A percentile compares a stretch with the other conserved stretches of the same genome.
phyloP scores from a whole-genome alignment of 371 early-diverging fungal species.

The Funneliformis caledonium region DNA sequence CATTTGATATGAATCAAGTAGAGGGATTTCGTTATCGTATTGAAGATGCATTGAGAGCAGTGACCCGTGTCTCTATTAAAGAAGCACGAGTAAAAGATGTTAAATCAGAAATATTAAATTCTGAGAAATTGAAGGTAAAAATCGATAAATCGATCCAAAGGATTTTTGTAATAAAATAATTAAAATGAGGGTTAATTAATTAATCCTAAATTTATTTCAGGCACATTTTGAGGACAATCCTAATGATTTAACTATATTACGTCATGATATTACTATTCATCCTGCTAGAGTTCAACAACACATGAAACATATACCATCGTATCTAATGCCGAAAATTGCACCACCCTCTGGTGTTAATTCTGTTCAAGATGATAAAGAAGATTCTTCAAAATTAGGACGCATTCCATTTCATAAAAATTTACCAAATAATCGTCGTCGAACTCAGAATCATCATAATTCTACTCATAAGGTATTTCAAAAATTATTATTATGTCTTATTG shows the following conservation, averaged over 20 bases:
- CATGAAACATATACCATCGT: slow-evolving; percentile 91
- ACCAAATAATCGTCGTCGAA: slow-evolving; percentile 21
- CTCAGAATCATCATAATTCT: slow-evolving; percentile 28
- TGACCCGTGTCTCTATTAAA: slow-evolving; percentile 76
- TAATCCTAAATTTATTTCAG: slow-evolving; percentile 41
- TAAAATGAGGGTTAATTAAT: not conserved
- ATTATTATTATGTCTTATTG: not conserved
- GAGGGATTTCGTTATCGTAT: slow-evolving; percentile 91
- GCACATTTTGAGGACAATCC: slow-evolving; percentile 97
- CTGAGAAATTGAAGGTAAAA: slow-evolving; percentile 83
- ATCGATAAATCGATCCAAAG: not conserved
- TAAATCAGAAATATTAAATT: slow-evolving; percentile 90
- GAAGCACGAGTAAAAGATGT: slow-evolving; percentile 94
- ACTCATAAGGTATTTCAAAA: slow-evolving; percentile 33
- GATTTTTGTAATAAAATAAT: slow-evolving; percentile 1
- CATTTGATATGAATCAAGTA: slow-evolving; percentile 87
- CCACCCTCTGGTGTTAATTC: slow-evolving; percentile 42
- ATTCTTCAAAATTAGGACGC: slow-evolving; percentile 19
- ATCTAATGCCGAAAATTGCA: slow-evolving; percentile 79
- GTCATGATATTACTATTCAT: slow-evolving; percentile 90
- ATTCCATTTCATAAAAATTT: slow-evolving; percentile 46
- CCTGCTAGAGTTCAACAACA: slow-evolving; percentile 82
- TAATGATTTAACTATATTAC: slow-evolving; percentile 86
- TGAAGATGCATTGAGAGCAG: slow-evolving; percentile 84
- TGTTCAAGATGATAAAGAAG: slow-evolving; percentile 28